phyloP scores from a whole-genome alignment of 2,329 filamentous ascomycete species.

The Trichophyton verrucosum region DNA sequence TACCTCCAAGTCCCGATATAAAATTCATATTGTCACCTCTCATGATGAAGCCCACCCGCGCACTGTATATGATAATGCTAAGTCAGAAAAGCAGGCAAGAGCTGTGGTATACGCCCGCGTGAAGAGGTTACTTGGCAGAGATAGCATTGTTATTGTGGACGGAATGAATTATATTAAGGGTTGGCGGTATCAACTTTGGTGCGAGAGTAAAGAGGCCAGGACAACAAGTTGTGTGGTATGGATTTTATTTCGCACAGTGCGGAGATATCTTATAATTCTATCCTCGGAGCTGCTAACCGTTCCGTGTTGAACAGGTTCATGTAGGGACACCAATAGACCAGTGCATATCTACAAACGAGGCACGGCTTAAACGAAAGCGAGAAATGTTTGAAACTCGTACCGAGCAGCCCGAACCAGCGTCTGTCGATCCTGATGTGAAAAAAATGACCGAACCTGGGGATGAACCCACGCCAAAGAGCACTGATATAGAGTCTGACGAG shows the following conservation, averaged over 20 bases:
- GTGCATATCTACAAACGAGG: conserved; percentile 44
- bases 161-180: conserved; percentile 58
- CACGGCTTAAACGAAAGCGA: conserved; percentile 17
- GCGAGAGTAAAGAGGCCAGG: conserved; percentile 51
- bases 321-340: conserved; percentile 45
- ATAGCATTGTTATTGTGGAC: conserved; percentile 51
- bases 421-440: not conserved
- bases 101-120: conserved; percentile 50
- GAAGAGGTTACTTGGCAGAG: conserved; percentile 44
- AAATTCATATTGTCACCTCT: conserved; percentile 29
- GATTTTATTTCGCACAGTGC: conserved; percentile 4
- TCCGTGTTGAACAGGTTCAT: conserved; percentile 37
- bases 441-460: not conserved
- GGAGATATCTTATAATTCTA: not conserved
- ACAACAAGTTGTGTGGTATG: conserved; percentile 51
- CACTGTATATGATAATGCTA: conserved; percentile 44
- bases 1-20: conserved; percentile 34
- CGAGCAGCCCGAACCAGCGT: not conserved
- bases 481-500: conserved; percentile 16
- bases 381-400: conserved; percentile 3
- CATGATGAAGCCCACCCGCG: conserved; percentile 34
- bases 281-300: not conserved
- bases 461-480: not conserved
- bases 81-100: conserved; percentile 51
- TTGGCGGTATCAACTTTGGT: conserved; percentile 55